Evolutionary conservation across 2,329 filamentous ascomycete species (phyloP), one percentile per base, ranked within the genome.

Genomic region (Scedosporium apiospermum): DNA sequence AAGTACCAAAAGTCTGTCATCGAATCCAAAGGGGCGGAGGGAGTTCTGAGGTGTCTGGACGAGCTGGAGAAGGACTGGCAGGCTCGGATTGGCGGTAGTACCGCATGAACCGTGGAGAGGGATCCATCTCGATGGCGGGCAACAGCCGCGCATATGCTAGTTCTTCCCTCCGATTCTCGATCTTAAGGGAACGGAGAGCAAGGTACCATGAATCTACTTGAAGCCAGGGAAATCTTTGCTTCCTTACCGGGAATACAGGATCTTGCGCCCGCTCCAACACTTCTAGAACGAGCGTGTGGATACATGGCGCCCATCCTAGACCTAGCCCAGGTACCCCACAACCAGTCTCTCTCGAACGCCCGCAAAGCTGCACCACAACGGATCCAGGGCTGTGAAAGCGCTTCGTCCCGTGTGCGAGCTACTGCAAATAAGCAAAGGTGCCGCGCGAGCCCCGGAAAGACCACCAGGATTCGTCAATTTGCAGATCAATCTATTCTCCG

Each of bases 11-110:
- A 77, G 69, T 70, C 71, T 21, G 71, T 76, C 14, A 73, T 91
- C 53, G 79, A 82, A 38, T 76, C 75, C 4, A 73, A 80, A 23
- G 80, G 83, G 14, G 78, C 84, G 2, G 76, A 77, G 55, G 73
- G 80, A 34, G 73, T 90, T 65, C 75, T 81, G 44, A 72, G 79
- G 38, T 76, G 76, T 67, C 77, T 86, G 34, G 70, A 75, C 62
- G 76, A 80, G 64, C 70, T 83, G 60, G 76, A 80, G 65, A 68
- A 71, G 6, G 68, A 76, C 61, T 80, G 74, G 74, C 69, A 65
- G 44, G 62, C 57, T 2, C 69, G 73, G 60, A 46, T 23, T 6
- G 49, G 30, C 14, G 34, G 30, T 12, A 18, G 30, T 12, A 18
- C 26, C 4, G 10, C 60, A 1, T 62, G 60, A 62, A n/a, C 30